A percentile compares a stretch with the other conserved stretches of the same genome.
phyloP scores from a whole-genome alignment of 2,329 filamentous ascomycete genomes.

The Aspergillus japonicus region DNA sequence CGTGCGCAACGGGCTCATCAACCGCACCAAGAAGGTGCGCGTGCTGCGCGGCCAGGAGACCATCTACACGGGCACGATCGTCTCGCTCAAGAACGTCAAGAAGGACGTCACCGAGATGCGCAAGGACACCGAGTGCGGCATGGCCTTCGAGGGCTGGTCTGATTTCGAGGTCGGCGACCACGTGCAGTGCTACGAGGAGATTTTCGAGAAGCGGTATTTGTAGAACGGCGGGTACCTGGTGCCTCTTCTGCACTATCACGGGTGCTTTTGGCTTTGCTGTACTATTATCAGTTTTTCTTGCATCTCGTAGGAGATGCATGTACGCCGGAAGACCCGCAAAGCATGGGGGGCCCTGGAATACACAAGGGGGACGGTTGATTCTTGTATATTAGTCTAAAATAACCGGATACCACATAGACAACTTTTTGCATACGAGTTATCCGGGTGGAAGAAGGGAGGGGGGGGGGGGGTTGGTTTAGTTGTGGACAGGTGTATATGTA shows the following conservation, averaged over 20 bases:
- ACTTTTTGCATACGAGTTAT: too few species aligned
- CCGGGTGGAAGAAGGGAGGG: too few species aligned
- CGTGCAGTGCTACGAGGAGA: slow-evolving; percentile 83
- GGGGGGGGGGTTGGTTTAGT: too few species aligned
- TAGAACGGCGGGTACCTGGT: slow-evolving; percentile 15
- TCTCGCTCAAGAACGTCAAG: slow-evolving; percentile 86
- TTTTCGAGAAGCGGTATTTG: slow-evolving; percentile 64
- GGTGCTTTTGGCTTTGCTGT: too few species aligned
- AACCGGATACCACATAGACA: too few species aligned
- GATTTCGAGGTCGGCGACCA: slow-evolving; percentile 78
- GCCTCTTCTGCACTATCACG: background rate
- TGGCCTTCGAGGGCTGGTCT: slow-evolving; percentile 77
- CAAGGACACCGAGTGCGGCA: slow-evolving; percentile 91
- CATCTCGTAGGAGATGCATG: too few species aligned
- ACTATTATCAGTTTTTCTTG: too few species aligned
- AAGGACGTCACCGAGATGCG: slow-evolving; percentile 86
- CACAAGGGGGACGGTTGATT: too few species aligned
- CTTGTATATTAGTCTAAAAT: too few species aligned
- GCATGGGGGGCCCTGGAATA: too few species aligned
- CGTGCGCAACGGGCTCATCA: slow-evolving; percentile 76
- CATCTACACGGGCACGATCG: slow-evolving; percentile 79
- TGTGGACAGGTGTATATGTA: too few species aligned
- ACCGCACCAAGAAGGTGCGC: slow-evolving; percentile 62
- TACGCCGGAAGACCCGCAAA: too few species aligned
- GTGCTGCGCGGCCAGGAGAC: slow-evolving; percentile 69